Percentiles rank a stretch among this genome's conserved stretches.
Conservation (phyloP, 495 filamentous ascomycete genomes). For the Hamigera avellanea region DNA sequence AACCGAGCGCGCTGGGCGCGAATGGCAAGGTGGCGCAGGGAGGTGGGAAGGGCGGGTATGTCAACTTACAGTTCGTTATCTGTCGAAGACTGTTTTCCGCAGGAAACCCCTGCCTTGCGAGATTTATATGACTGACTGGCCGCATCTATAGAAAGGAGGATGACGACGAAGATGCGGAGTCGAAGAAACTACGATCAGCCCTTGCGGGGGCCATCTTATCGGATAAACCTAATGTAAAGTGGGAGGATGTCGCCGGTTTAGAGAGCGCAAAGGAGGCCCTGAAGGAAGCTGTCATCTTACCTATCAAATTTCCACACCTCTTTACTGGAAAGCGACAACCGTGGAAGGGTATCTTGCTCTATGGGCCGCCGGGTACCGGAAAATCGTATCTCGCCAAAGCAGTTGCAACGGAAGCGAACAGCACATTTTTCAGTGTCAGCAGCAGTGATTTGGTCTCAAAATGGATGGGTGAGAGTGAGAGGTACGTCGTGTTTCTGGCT, state of each 20-base stretch:
- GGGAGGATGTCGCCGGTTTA: conserved; percentile 97
- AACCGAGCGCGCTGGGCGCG: conserved; percentile 69
- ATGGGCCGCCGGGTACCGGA: conserved; percentile 92
- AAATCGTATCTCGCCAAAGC: conserved; percentile 96
- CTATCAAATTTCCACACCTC: conserved; percentile 95
- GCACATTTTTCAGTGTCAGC: conserved; percentile 98
- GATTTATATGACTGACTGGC: conserved; percentile 1
- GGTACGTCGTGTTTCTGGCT: conserved; percentile 40
- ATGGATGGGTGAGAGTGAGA: conserved; percentile 99
- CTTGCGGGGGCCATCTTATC: conserved; percentile 85
- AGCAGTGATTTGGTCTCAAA: conserved; percentile 94
- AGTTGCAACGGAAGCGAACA: conserved; percentile 95
- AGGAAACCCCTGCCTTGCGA: too few species aligned
- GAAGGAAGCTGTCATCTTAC: conserved; percentile 93
- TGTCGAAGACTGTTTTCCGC: too few species aligned
- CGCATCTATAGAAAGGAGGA: conserved; percentile 36
- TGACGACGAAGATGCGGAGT: conserved; percentile 72
- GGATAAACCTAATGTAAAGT: conserved; percentile 88
- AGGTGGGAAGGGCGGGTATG: conserved; percentile 53
- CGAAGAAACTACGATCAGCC: conserved; percentile 86
- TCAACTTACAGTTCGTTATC: conserved; percentile 3
- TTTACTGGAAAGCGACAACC: conserved; percentile 96
- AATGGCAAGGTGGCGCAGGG: conserved; percentile 70
- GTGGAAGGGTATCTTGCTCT: conserved; percentile 96
- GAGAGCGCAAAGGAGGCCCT: conserved; percentile 92